Evolutionary conservation across 495 filamentous ascomycete genomes (phyloP).

Genomic region (Pseudevernia furfuracea): DNA sequence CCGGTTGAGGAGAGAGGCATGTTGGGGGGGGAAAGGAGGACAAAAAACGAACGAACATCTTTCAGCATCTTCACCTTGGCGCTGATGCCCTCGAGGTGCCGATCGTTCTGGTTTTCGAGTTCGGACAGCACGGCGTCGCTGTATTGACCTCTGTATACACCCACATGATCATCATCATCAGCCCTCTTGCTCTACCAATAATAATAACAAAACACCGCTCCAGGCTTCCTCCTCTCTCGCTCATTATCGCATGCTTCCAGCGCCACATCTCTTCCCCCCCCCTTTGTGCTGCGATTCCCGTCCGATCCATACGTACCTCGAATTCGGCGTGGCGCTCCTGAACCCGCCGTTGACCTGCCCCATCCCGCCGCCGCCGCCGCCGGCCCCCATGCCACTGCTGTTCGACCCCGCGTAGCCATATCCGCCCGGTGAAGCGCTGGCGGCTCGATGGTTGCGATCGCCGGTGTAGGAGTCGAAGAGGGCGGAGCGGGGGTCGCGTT

Average conservation of each 20-base stretch:
- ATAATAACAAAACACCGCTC: too few relatives aligned
- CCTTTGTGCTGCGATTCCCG: neutral
- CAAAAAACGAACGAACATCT: slow-evolving; percentile 53
- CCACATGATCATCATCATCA: neutral
- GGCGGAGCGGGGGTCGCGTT: slow-evolving; percentile 78
- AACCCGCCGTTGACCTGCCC: slow-evolving; percentile 38
- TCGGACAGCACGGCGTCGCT: slow-evolving; percentile 86
- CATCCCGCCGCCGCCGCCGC: slow-evolving; percentile 1
- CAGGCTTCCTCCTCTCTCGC: neutral
- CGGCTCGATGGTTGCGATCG: slow-evolving; percentile 43
- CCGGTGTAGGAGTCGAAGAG: slow-evolving; percentile 83
- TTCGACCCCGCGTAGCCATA: slow-evolving; percentile 54
- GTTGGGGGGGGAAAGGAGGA: slow-evolving; percentile 17
- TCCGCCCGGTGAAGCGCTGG: slow-evolving; percentile 46
- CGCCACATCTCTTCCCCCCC: slow-evolving; percentile 2
- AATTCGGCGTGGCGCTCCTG: slow-evolving; percentile 74
- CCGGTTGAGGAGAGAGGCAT: neutral
- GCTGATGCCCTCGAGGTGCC: slow-evolving; percentile 78
- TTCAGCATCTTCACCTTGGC: slow-evolving; percentile 90
- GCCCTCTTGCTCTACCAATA: neutral
- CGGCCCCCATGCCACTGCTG: slow-evolving; percentile 6
- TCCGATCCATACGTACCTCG: slow-evolving; percentile 44
- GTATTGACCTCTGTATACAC: slow-evolving; percentile 67
- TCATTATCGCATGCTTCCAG: too few relatives aligned
- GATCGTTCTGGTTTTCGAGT: slow-evolving; percentile 91